Conservation (phyloP, 2,329 filamentous ascomycete genomes). For the Pseudogymnoascus sp. region DNA sequence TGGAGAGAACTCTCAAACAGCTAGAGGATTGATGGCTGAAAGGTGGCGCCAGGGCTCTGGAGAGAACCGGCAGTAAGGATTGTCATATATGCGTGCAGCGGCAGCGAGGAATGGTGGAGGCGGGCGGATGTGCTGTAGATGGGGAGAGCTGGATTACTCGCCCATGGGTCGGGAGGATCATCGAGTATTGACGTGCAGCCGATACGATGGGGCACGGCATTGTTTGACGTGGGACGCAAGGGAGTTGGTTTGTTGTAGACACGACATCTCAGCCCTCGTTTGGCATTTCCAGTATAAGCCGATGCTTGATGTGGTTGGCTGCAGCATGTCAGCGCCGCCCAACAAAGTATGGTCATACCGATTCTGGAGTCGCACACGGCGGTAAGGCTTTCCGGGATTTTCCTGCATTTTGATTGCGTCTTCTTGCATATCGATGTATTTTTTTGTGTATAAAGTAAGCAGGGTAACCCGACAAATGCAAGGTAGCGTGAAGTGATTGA, state of each 20-base stretch:
- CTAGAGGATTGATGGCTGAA: background rate
- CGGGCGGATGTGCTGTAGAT: background rate
- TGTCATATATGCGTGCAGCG: conserved; percentile 4
- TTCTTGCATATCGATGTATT: background rate
- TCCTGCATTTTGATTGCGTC: background rate
- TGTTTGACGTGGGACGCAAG: conserved; percentile 9
- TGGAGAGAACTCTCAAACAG: background rate
- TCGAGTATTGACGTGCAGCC: background rate
- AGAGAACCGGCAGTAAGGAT: background rate
- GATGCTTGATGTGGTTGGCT: background rate
- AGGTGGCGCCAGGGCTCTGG: background rate
- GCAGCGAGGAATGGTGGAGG: background rate
- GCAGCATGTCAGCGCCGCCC: background rate
- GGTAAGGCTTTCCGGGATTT: background rate
- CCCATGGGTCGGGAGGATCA: background rate
- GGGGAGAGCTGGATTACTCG: background rate
- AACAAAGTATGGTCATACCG: background rate
- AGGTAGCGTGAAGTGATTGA: background rate
- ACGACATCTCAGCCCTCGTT: conserved; percentile 4
- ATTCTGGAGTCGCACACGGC: background rate
- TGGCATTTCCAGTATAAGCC: background rate
- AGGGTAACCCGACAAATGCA: background rate
- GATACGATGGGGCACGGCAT: conserved; percentile 1
- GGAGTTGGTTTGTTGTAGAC: background rate
- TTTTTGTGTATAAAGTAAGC: background rate